A percentile compares a stretch with the other conserved stretches of the same genome.
These are phyloP conservation scores for Myxozyma vanderwaltii DNA, from an alignment of 805 yeast genomes.

Conservation along the genomic window DNA sequence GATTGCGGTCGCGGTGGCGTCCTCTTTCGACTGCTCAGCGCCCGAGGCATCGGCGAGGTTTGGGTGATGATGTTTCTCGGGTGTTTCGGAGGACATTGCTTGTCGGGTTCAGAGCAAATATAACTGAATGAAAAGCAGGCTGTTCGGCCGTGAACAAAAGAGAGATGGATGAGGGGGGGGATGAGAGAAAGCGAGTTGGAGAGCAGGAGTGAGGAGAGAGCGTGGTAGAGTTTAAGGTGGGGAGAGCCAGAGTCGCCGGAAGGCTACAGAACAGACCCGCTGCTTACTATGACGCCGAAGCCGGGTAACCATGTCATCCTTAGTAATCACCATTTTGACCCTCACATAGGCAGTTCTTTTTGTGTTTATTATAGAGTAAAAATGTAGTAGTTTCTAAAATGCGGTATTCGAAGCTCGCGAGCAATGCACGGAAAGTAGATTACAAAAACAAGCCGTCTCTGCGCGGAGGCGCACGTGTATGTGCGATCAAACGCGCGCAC, in stretches of 20 bases:
- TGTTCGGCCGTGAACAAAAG: background rate
- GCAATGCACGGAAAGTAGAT: background rate
- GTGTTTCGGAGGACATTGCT: slow-evolving; percentile 18
- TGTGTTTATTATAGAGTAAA: background rate
- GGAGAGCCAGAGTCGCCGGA: slow-evolving; percentile 5
- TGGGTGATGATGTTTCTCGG: slow-evolving; percentile 41
- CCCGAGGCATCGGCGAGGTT: slow-evolving; percentile 67
- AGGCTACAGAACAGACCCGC: slow-evolving; percentile 10
- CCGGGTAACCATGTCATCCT: slow-evolving; percentile 5
- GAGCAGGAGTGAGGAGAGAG: background rate
- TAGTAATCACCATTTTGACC: background rate
- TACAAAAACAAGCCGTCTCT: background rate
- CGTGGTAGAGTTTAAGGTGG: background rate
- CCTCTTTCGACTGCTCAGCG: slow-evolving; percentile 56
- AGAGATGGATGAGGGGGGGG: background rate
- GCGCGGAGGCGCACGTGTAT: no score
- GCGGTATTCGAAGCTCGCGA: no score
- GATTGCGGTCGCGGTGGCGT: slow-evolving; percentile 93
- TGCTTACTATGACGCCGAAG: background rate
- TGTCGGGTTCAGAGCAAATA: background rate
- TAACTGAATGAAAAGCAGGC: background rate
- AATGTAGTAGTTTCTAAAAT: no score
- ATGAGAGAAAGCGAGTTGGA: background rate
- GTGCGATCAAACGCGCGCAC: background rate
- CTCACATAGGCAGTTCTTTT: no score